These are phyloP conservation scores for Patellifolia procumbens DNA, from an alignment of 179 eudicot genomes.

Conservation along the genomic window DNA sequence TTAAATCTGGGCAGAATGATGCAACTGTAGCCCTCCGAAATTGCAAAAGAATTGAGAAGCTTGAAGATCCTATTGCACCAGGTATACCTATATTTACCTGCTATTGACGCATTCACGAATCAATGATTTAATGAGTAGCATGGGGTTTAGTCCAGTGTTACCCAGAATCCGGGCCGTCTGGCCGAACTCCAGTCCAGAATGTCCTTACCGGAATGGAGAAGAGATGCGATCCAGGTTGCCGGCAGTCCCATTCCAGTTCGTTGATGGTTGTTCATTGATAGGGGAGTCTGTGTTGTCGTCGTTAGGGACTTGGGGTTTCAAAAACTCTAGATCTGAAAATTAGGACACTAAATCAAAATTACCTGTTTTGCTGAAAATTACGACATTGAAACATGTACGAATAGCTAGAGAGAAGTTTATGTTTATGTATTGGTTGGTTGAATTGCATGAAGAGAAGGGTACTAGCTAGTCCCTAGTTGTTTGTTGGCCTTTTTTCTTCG, in stretches of 20 bases:
- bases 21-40: slow-evolving; percentile 80
- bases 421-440: not conserved
- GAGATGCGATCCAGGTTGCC: no score
- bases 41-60: slow-evolving; percentile 91
- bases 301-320: no score
- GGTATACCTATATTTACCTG: slow-evolving; percentile 41
- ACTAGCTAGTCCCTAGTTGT: not conserved
- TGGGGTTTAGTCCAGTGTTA: no score
- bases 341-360: no score
- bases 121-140: not conserved
- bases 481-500: not conserved
- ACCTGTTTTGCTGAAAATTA: not conserved
- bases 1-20: slow-evolving; percentile 68
- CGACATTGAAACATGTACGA: not conserved
- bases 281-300: no score
- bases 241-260: no score
- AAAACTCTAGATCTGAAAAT: no score
- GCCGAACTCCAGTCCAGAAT: no score
- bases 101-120: not conserved
- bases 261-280: no score
- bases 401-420: not conserved
- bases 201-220: no score
- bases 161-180: no score
- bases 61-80: slow-evolving; percentile 83
- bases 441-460: not conserved